Evolutionary conservation across 2,329 filamentous ascomycete species (phyloP), one percentile per base, ranked within the genome.

Genomic region (Geosmithia flava): DNA sequence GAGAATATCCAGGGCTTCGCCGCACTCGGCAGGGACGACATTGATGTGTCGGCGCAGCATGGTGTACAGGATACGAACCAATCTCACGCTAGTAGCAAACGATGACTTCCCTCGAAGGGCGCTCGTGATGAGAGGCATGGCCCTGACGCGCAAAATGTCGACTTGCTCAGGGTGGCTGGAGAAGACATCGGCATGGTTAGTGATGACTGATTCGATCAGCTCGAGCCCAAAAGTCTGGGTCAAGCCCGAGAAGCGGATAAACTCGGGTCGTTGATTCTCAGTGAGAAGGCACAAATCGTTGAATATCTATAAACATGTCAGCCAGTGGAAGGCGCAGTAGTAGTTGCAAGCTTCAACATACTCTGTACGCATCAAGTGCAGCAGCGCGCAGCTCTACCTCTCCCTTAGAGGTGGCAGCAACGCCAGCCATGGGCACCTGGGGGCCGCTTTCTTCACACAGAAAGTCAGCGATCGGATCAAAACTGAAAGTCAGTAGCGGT

Each of bases 211-310:
- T 65, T 96, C 90, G 56, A 98, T 88, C 48, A 97, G 74, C 61
- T 98, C 93, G 1, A 98, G 69, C 6, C 89, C 87, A 56, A 95
- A 93, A 0, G 86, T 84, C 56, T 88, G 81, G 0, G 87, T 81
- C 10, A 97, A 73, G 3, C 80, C 79, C 13, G 85, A 81, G 56
- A 93, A 86, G 30, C 81, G 81, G 40, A 98, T 74, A 58, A 90
- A 95, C 53, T 87, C 81, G 3, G 90, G 82, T 41, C 83, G 81
- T 56, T 93, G 85, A 33, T 86, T 86, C 61, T 95, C 88, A 0
- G 89, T 87, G 56, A 95, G 72, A 45, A 95, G 76, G 56, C 89
- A 95, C 7, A 98, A 75, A 59, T 98, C 93, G 57, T 89, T 85
- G 61, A 98, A 87, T 27, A 96, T 78, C 76, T 85, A 37, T 11